Percentiles rank a stretch among this genome's conserved stretches.
Conservation (phyloP, 2,329 filamentous ascomycete genomes). For the Dryadomyces quercus-mongolicae region DNA sequence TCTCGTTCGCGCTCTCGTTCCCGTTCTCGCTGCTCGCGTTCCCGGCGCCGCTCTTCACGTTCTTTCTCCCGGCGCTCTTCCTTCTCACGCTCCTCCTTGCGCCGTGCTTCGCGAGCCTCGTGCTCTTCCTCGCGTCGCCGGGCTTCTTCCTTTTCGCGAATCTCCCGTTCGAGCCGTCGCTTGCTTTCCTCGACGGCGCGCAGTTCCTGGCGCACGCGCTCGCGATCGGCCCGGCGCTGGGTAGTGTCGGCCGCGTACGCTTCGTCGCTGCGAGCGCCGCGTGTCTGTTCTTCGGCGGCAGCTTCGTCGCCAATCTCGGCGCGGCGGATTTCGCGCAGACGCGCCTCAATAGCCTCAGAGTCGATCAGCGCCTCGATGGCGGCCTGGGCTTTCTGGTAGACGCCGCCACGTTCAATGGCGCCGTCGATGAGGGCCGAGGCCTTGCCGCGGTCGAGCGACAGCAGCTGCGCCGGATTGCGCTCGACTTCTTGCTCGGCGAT, state of each 20-base stretch:
- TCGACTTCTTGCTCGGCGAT: slow-evolving; percentile 65
- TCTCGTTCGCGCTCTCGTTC: slow-evolving; percentile 14
- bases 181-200: slow-evolving; percentile 50
- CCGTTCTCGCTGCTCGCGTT: slow-evolving; percentile 19
- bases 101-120: slow-evolving; percentile 21
- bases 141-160: slow-evolving; percentile 34
- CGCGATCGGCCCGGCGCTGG: slow-evolving; percentile 45
- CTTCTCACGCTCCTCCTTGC: slow-evolving; percentile 32
- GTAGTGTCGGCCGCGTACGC: slow-evolving; percentile 60
- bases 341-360: slow-evolving; percentile 52
- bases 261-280: slow-evolving; percentile 60
- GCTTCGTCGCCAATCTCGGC: slow-evolving; percentile 58
- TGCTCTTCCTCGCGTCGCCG: slow-evolving; percentile 28
- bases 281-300: slow-evolving; percentile 50
- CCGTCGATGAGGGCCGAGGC: slow-evolving; percentile 67
- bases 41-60: slow-evolving; percentile 15
- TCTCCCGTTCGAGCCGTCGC: slow-evolving; percentile 42
- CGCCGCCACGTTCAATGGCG: slow-evolving; percentile 61
- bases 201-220: slow-evolving; percentile 48
- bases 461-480: slow-evolving; percentile 56
- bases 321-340: slow-evolving; percentile 55
- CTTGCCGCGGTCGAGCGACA: slow-evolving; percentile 62
- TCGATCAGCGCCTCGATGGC: slow-evolving; percentile 59
- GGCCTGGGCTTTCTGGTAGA: slow-evolving; percentile 60
- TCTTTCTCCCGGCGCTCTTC: slow-evolving; percentile 19